Percentiles rank a stretch among this genome's conserved stretches.
These are phyloP conservation scores for Hypsizygus marmoreus DNA, from an alignment of 768 basidiomycete species.

Conservation along the genomic window DNA sequence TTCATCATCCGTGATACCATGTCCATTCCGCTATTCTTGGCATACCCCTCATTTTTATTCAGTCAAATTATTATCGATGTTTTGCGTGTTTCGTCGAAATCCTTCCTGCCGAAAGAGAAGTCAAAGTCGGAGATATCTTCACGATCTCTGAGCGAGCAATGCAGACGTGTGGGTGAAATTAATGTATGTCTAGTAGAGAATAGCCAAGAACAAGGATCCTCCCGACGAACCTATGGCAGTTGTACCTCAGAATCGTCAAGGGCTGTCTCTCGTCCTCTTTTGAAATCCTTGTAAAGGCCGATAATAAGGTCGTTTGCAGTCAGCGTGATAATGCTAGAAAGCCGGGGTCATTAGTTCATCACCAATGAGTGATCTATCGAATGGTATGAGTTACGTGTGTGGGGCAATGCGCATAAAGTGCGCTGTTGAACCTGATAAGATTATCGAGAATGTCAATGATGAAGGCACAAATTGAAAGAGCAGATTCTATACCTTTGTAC, in stretches of 20 bases:
- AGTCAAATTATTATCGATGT: not conserved
- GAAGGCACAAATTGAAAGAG: not conserved
- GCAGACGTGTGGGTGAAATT: too few species aligned
- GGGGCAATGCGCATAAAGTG: constrained; percentile 93
- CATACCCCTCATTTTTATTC: not conserved
- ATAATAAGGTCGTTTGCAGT: constrained; percentile 84
- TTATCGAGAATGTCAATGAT: constrained; percentile 5
- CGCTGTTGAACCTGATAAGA: constrained; percentile 75
- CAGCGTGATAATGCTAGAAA: constrained; percentile 78
- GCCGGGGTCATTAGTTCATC: constrained; percentile 6
- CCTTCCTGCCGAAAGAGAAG: too few species aligned
- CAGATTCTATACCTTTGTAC: constrained; percentile 94
- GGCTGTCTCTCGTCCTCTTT: constrained; percentile 28
- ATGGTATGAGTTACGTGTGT: constrained; percentile 66
- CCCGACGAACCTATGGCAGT: not conserved
- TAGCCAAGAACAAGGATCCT: too few species aligned
- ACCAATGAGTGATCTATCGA: not conserved
- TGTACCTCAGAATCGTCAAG: constrained; percentile 20
- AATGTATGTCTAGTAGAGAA: too few species aligned
- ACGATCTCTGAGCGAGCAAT: too few species aligned
- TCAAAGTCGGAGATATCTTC: too few species aligned
- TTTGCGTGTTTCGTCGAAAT: not conserved
- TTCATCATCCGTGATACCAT: not conserved
- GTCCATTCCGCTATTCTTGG: constrained; percentile 1
- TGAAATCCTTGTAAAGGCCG: constrained; percentile 59